Evolutionary conservation across 768 basidiomycete species (phyloP), one percentile per base, ranked within the genome.

Genomic region (Rhizopogon sp.): DNA sequence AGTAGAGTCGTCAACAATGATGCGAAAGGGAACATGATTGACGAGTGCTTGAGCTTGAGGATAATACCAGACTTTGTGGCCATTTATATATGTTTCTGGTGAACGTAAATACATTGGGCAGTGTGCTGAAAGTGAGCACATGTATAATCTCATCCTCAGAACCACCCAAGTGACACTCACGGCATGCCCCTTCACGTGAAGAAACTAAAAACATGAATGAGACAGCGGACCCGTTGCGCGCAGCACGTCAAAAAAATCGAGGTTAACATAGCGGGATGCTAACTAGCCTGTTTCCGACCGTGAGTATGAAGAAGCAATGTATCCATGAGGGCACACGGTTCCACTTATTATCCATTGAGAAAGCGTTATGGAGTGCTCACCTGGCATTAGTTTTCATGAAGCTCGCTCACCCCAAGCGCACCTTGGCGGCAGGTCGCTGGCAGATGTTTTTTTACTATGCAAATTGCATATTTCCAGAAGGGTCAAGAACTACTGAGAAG

Each of bases 1-100:
- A 80, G 64, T 37, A 81, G 62, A 47, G 74, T 70, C 39, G 75
- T 74, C 55, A 82, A 68, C 50, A 83, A 60, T 50, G 73, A 72
- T 40, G 67, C 62, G 52, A 70, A 53, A 39, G 59, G 66, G 59
- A 76, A 74, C 76, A 77, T 77, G 58, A 53, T 66, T 25, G 39
- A 22, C 42, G 44, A 56, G 65, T 54, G 46, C 52, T 43, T 53
- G 55, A 55, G 50, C 45, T 56, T 65, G 55, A 56, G 53, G 53
- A 60, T 55, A 58, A 62, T 46, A 39, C 22, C 6, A 17, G 25
- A 4, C 44, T 7, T 33, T 8, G 40, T 29, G 20, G 43, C 20
- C 47, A 55, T 35, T 58, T 67, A 69, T 67, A 67, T 69, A 56
- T 20, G 46, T 41, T 43, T 17, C 45, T 39, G 42, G 43, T 31